phyloP scores from a whole-genome alignment of 2,329 filamentous ascomycete species.

The Neonectria hederae region DNA sequence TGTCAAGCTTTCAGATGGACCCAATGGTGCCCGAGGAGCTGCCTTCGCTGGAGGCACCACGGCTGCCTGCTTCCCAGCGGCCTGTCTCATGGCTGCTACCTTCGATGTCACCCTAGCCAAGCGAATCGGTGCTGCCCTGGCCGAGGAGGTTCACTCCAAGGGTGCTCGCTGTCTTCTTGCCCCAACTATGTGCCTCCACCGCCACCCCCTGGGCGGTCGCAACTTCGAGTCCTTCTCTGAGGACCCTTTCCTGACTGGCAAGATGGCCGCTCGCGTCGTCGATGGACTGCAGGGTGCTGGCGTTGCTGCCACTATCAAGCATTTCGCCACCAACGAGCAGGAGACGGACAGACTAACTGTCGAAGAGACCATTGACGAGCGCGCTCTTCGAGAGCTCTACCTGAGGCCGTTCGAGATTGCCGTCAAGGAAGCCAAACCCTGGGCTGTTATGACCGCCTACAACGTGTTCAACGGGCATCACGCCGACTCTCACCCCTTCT shows the following conservation, averaged over 20 bases:
- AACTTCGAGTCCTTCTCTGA: constrained; percentile 44
- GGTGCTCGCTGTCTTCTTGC: constrained; percentile 73
- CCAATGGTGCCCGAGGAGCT: constrained; percentile 41
- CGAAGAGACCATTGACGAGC: constrained; percentile 40
- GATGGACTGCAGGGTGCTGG: constrained; percentile 53
- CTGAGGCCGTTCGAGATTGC: constrained; percentile 53
- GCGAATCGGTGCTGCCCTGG: constrained; percentile 67
- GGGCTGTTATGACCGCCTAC: constrained; percentile 49
- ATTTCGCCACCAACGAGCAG: constrained; percentile 56
- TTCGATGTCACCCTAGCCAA: constrained; percentile 68
- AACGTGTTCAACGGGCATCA: constrained; percentile 54
- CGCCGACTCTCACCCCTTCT: constrained; percentile 42
- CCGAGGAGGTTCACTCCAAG: constrained; percentile 64
- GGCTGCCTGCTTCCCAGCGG: constrained; percentile 43
- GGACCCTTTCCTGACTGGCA: constrained; percentile 40
- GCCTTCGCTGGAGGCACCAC: constrained; percentile 37
- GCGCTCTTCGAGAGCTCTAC: constrained; percentile 42
- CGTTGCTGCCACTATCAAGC: constrained; percentile 54
- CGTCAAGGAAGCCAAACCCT: constrained; percentile 52
- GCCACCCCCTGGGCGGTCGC: constrained; percentile 41
- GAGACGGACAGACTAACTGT: constrained; percentile 43
- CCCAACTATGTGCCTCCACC: constrained; percentile 44
- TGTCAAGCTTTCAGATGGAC: constrained; percentile 41
- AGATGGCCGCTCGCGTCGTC: constrained; percentile 44
- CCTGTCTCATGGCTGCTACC: constrained; percentile 64